A percentile compares a stretch with the other conserved stretches of the same genome.
Evolutionary conservation across 352 stramenopile genomes (phyloP).

Genomic region (Globisporangium ultimum): DNA sequence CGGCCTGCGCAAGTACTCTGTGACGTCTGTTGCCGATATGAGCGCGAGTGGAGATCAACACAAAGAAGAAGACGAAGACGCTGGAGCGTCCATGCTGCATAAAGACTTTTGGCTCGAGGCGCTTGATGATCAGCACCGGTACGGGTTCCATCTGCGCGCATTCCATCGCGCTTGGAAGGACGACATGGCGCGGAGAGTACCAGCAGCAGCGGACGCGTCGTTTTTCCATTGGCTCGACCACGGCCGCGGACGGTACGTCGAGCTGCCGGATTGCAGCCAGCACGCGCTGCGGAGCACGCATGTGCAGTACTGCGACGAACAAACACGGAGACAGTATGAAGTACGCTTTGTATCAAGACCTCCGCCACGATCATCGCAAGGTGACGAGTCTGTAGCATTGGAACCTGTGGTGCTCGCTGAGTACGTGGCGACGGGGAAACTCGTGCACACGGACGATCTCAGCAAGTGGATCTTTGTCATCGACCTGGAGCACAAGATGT

Average conservation of each 20-base stretch:
- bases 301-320: slow-evolving; percentile 52
- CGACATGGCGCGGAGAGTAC: slow-evolving; percentile 22
- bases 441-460: slow-evolving; percentile 52
- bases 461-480: slow-evolving; percentile 86
- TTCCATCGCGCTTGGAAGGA: slow-evolving; percentile 65
- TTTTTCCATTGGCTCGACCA: slow-evolving; percentile 79
- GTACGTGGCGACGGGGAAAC: slow-evolving; percentile 29
- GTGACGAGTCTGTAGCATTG: neutral
- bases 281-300: slow-evolving; percentile 31
- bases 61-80: neutral
- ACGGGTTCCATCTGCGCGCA: slow-evolving; percentile 63
- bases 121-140: slow-evolving; percentile 67
- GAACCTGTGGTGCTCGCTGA: slow-evolving; percentile 12
- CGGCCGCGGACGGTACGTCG: slow-evolving; percentile 34
- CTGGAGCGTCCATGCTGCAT: slow-evolving; percentile 37
- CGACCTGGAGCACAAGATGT: slow-evolving; percentile 28
- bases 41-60: too few species aligned
- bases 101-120: slow-evolving; percentile 77
- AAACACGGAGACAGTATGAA: slow-evolving; percentile 40
- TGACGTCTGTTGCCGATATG: too few species aligned
- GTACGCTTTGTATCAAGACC: slow-evolving; percentile 29
- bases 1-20: slow-evolving; percentile 21
- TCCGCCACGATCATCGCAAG: neutral
- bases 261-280: slow-evolving; percentile 56
- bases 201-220: slow-evolving; percentile 15